Evolutionary conservation across 1,284 basidiomycete genomes (phyloP).

Genomic region (Cryptococcus sp.): DNA sequence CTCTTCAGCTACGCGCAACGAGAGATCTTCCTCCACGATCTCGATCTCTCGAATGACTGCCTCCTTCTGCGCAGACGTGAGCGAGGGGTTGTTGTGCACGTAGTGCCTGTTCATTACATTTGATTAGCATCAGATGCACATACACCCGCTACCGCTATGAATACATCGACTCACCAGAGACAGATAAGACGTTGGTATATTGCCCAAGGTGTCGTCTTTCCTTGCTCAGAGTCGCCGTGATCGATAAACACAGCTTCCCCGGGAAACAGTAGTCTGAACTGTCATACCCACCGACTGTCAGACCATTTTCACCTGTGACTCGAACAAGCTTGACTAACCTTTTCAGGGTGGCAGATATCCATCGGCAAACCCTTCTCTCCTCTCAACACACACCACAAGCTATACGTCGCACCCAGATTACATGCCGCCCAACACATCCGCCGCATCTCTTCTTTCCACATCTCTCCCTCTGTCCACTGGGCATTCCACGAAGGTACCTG

Average conservation of each 20-base stretch:
- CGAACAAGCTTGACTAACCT: constrained; percentile 16
- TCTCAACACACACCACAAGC: constrained; percentile 18
- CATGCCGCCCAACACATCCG: constrained; percentile 32
- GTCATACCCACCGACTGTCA: neutral
- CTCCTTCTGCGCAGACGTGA: neutral
- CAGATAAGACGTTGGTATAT: constrained; percentile 26
- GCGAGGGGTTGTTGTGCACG: neutral
- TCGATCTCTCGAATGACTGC: constrained; percentile 15
- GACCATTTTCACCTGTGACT: neutral
- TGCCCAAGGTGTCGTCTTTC: constrained; percentile 22
- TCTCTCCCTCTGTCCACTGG: constrained; percentile 16
- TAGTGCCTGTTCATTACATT: constrained; percentile 2
- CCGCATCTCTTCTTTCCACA: constrained; percentile 28
- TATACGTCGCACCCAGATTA: constrained; percentile 22
- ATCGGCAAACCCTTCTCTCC: constrained; percentile 13
- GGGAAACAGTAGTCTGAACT: constrained; percentile 32
- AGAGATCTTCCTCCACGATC: constrained; percentile 13
- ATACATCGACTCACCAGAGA: constrained; percentile 21
- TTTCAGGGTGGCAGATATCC: constrained; percentile 20
- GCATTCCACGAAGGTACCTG: constrained; percentile 16
- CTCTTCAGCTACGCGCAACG: constrained; percentile 5
- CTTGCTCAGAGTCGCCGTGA: neutral
- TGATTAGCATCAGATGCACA: too few species aligned
- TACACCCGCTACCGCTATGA: neutral
- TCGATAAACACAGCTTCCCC: constrained; percentile 10